Evolutionary conservation across 2,329 filamentous ascomycete genomes (phyloP), one percentile per base, ranked within the genome.

Genomic region (Aspergillus fructus): DNA sequence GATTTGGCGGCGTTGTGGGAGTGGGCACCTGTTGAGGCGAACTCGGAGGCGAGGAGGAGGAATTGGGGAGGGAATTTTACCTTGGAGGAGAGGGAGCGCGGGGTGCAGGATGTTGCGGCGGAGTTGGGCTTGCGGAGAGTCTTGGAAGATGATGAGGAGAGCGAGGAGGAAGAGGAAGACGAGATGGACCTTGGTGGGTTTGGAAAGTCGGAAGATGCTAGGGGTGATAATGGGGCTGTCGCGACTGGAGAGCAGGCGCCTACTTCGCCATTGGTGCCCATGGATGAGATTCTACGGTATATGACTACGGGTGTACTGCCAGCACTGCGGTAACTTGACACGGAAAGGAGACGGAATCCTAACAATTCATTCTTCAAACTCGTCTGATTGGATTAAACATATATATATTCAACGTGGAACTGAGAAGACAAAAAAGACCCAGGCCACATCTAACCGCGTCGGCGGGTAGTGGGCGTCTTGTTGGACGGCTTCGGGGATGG

Each of bases 91-190:
- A 81, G 83, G 51, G 85, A 83, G 58, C 68, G 71, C 58, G 90
- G 90, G 6, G 72, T 88, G 11, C 83, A 89, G 66, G 88, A 85
- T 64, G 88, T 93, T 46, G 81, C 86, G 39, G 93, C 90, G 0
- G 90, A 90, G 0, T 72, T 94, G 68, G 90, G 90, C 0, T 72
- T 94, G 68, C 81, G 74, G 68, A 81, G 84, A 63, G 79, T 74
- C 56, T 65, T 83, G 62, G 83, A 83, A 2, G 85, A 87, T 1
- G 84, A 87, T 8, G 78, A 78, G 2, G 77, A 76, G 8, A 76
- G 76, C 3, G 76, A 77, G 27, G 77, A 59, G 17, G 59, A 55
- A 30, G 58, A 59, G 15, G 76, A 77, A 0, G 74, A 75, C 40
- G 74, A 76, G 58, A 74, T 78, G 71, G 75, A 78, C 49, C 61